Evolutionary conservation across 352 stramenopile species (phyloP), one percentile per base, ranked within the genome.

Genomic region (Phytophthora fragariae): DNA sequence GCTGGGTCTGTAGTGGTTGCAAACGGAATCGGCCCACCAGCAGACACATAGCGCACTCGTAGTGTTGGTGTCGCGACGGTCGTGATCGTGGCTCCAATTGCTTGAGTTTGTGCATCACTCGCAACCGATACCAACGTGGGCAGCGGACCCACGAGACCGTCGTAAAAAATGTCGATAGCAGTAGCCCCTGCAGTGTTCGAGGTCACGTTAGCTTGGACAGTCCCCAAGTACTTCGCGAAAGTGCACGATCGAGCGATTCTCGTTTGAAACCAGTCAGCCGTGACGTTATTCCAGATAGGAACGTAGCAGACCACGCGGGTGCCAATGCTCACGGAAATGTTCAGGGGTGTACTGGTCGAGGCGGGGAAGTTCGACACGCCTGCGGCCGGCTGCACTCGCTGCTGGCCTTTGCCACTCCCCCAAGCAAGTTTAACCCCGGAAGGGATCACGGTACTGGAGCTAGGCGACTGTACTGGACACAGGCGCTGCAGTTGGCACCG

Each of bases 401-500:
- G 76, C 4, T 66, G 62, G 10, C 58, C 81, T 11, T 80, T 75
- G n/a, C 60, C 55, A 31, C 72, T 82, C 35, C 82, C 80, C 84
- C 84, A 91, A 3, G 87, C 67, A 21, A 91, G 62, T 56, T 86
- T 74, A 15, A 77, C 69, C 29, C 77, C 72, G 12, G 77, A 73
- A 4, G 72, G 67, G n/a, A 66, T 58, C 6, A 56, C 47, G 37
- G 69, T 68, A 59, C 73, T 79, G 21, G 66, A 62, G 37, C 44
- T 80, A 5, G 73, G 37, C 4, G 72, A 65, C 12, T 62, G 76
- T 33, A 88, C 65, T 3, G 74, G 35, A 60, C 84, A 91, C 41
- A 85, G 8, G 0, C 84, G 82, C 60, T 84, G 70, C 55, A 89
- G 70, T 56, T 91, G 82, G 39, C 84, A 91, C 0, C 84, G 78